Conservation (phyloP, 2,329 filamentous ascomycete genomes). For the Ophiostoma himal-ulmi region DNA sequence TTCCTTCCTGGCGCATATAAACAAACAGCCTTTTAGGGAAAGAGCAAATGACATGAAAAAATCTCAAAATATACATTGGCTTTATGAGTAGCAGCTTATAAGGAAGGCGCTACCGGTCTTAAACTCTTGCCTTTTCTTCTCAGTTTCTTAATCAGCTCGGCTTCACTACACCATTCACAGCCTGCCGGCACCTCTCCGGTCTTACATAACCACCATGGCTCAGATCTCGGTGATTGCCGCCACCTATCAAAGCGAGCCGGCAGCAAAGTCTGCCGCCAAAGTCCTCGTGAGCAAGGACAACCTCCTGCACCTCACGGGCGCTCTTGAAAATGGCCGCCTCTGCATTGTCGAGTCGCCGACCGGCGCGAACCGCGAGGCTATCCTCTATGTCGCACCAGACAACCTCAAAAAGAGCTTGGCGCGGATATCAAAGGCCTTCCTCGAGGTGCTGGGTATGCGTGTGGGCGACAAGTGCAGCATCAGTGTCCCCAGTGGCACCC, state of each 20-base stretch:
- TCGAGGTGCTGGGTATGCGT: slow-evolving; percentile 65
- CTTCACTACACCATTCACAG: background rate
- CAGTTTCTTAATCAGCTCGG: background rate
- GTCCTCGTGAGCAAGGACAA: slow-evolving; percentile 27
- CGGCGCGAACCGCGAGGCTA: slow-evolving; percentile 23
- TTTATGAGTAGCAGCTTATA: background rate
- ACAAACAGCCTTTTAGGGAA: background rate
- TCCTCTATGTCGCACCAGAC: slow-evolving; percentile 22
- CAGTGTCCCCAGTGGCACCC: slow-evolving; percentile 40
- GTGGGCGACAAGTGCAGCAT: slow-evolving; percentile 61
- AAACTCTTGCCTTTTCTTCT: background rate
- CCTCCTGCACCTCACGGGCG: slow-evolving; percentile 25
- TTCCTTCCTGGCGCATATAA: background rate
- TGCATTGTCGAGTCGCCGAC: slow-evolving; percentile 24
- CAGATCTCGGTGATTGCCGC: slow-evolving; percentile 1
- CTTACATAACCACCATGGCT: slow-evolving; percentile 13
- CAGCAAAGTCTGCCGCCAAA: slow-evolving; percentile 20
- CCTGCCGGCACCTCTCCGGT: background rate
- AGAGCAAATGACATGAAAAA: background rate
- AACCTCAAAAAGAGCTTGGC: slow-evolving; percentile 30
- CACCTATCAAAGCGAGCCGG: slow-evolving; percentile 19
- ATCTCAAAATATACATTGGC: background rate
- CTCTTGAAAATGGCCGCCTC: slow-evolving; percentile 24
- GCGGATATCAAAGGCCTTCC: slow-evolving; percentile 66
- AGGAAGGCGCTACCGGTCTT: background rate